Percentiles rank a stretch among this genome's conserved stretches.
These are phyloP conservation scores for Tarenaya hassleriana DNA, from an alignment of 345 rosid species.

Conservation along the genomic window DNA sequence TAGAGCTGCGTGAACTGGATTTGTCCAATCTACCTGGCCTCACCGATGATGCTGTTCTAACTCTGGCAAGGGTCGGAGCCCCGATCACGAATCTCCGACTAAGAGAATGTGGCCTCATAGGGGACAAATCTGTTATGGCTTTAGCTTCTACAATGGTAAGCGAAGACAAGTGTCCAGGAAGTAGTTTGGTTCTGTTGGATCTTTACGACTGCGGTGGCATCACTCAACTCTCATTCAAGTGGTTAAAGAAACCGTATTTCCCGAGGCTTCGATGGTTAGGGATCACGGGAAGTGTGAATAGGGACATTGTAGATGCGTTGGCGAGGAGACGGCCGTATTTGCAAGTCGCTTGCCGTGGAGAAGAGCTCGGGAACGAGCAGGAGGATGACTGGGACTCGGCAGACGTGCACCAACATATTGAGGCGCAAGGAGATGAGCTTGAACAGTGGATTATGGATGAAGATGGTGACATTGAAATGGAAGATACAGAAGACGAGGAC, in stretches of 20 bases:
- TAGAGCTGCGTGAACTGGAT: constrained; percentile 66
- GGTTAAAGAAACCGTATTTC: constrained; percentile 86
- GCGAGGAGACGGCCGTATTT: constrained; percentile 67
- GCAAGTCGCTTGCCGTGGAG: constrained; percentile 59
- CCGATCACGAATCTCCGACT: constrained; percentile 64
- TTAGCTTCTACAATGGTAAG: constrained; percentile 41
- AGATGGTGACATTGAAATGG: background rate
- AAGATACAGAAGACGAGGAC: too few relatives aligned
- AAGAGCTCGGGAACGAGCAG: constrained; percentile 64
- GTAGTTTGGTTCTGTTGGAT: constrained; percentile 55
- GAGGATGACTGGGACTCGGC: constrained; percentile 48
- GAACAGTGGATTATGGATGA: background rate
- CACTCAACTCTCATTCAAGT: too few relatives aligned
- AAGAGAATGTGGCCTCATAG: constrained; percentile 80
- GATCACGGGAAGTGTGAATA: constrained; percentile 61
- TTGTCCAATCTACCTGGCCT: constrained; percentile 70
- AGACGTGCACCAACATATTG: constrained; percentile 22
- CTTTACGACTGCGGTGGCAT: too few relatives aligned
- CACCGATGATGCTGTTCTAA: constrained; percentile 60
- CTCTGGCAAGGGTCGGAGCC: constrained; percentile 54
- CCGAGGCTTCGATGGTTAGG: constrained; percentile 90
- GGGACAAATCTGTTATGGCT: constrained; percentile 81
- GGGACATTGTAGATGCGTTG: constrained; percentile 76
- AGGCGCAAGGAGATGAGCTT: constrained; percentile 34
- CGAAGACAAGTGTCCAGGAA: constrained; percentile 61